Conservation (phyloP, 2,329 filamentous ascomycete genomes). For the Periconia sp. region DNA sequence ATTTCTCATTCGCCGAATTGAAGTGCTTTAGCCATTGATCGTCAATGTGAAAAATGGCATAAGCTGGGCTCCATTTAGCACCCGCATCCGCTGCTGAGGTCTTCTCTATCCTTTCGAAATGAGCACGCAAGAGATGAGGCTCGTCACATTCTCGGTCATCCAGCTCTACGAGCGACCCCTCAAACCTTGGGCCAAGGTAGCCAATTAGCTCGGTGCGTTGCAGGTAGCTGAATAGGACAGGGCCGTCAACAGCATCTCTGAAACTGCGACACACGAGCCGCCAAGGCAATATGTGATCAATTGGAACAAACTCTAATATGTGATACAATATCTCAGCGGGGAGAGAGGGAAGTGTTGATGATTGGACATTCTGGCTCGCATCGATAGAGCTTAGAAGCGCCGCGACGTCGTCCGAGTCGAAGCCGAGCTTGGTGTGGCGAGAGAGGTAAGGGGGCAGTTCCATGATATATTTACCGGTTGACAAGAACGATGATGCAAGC, state of each 20-base stretch:
- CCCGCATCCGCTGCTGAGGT: background rate
- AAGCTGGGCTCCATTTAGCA: slow-evolving; percentile 20
- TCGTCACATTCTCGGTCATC: slow-evolving; percentile 21
- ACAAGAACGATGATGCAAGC: too few species aligned
- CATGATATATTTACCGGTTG: too few species aligned
- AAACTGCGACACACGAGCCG: slow-evolving; percentile 38
- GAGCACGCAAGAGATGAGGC: slow-evolving; percentile 22
- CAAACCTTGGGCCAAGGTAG: slow-evolving; percentile 18
- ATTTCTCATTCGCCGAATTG: too few species aligned
- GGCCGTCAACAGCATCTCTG: slow-evolving; percentile 39
- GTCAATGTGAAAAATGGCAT: slow-evolving; percentile 32
- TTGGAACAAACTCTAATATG: slow-evolving; percentile 34
- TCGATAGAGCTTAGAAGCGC: slow-evolving; percentile 37
- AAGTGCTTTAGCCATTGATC: slow-evolving; percentile 26
- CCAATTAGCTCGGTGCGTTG: slow-evolving; percentile 28
- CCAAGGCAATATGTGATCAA: slow-evolving; percentile 34
- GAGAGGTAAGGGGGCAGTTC: slow-evolving; percentile 31
- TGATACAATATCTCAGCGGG: slow-evolving; percentile 38
- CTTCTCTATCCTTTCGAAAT: slow-evolving; percentile 12
- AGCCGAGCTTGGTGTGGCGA: slow-evolving; percentile 30
- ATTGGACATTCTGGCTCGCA: slow-evolving; percentile 26
- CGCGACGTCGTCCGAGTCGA: slow-evolving; percentile 30
- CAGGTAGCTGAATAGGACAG: slow-evolving; percentile 29
- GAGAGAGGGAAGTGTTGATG: slow-evolving; percentile 20
- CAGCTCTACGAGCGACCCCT: slow-evolving; percentile 7